A percentile compares a stretch with the other conserved stretches of the same genome.
phyloP scores from a whole-genome alignment of 768 basidiomycete species.

The Ramaria sp. region DNA sequence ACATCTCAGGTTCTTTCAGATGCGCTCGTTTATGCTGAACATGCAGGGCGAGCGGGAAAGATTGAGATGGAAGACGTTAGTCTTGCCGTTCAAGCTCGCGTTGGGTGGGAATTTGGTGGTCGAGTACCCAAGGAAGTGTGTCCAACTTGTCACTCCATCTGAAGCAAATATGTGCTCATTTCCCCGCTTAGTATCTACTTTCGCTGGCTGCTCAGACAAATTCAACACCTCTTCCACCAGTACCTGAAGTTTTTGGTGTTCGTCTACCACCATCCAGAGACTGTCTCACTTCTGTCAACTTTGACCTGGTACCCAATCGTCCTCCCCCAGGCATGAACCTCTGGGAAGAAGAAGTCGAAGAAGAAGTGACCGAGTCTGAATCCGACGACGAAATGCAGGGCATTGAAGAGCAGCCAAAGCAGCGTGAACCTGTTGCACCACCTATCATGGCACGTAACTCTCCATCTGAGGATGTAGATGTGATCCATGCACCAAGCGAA shows the following conservation, averaged over 20 bases:
- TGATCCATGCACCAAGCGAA: slow-evolving; percentile 40
- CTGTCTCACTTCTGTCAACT: slow-evolving; percentile 71
- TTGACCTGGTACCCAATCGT: slow-evolving; percentile 78
- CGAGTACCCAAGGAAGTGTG: slow-evolving; percentile 80
- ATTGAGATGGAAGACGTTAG: slow-evolving; percentile 76
- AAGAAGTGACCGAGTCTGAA: slow-evolving; percentile 66
- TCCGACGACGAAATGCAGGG: slow-evolving; percentile 49
- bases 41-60: slow-evolving; percentile 68
- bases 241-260: slow-evolving; percentile 84
- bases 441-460: slow-evolving; percentile 14
- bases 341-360: slow-evolving; percentile 71
- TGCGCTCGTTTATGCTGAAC: slow-evolving; percentile 80
- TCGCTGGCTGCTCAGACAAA: slow-evolving; percentile 81
- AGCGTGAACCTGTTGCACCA: slow-evolving; percentile 27
- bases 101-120: slow-evolving; percentile 89
- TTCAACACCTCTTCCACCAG: slow-evolving; percentile 64
- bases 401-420: slow-evolving; percentile 51
- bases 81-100: slow-evolving; percentile 77
- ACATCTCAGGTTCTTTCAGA: slow-evolving; percentile 76
- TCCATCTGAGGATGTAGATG: slow-evolving; percentile 43
- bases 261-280: slow-evolving; percentile 58
- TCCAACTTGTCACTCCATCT: slow-evolving; percentile 9
- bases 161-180: not conserved
- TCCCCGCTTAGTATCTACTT: slow-evolving; percentile 47
- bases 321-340: slow-evolving; percentile 68